Evolutionary conservation across 345 rosid genomes (phyloP).

Genomic region (Linum lewisii): DNA sequence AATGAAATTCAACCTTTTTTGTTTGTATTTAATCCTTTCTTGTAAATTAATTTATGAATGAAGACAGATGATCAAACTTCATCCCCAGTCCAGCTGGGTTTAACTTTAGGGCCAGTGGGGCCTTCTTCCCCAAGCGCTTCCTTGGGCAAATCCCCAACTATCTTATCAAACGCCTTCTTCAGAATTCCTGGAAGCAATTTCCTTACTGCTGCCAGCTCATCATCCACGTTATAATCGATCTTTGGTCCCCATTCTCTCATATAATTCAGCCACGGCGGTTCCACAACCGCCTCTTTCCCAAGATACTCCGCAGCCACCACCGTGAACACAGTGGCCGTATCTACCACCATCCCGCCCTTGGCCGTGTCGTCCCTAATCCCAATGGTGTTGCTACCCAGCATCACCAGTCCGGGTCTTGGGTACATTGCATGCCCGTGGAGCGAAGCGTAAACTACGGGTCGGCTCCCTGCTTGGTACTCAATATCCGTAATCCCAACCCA

Average conservation of each 20-base stretch:
- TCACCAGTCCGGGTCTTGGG: constrained; percentile 57
- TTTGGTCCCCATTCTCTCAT: constrained; percentile 73
- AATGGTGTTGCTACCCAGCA: constrained; percentile 48
- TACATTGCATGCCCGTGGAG: constrained; percentile 77
- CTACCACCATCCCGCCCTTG: constrained; percentile 40
- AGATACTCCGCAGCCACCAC: constrained; percentile 51
- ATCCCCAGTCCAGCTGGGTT: constrained; percentile 56
- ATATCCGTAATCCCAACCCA: constrained; percentile 63
- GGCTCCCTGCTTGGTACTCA: constrained; percentile 50
- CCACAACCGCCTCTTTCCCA: constrained; percentile 22
- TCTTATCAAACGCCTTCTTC: constrained; percentile 37
- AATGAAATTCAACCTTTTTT: too few species aligned
- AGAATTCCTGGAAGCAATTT: constrained; percentile 37
- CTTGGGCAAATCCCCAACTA: constrained; percentile 38
- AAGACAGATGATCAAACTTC: constrained; percentile 25
- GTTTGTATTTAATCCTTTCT: too few species aligned
- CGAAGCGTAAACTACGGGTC: constrained; percentile 50
- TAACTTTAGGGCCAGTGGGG: constrained; percentile 73
- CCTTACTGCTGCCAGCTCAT: constrained; percentile 31
- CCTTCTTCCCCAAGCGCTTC: constrained; percentile 73
- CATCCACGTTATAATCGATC: constrained; percentile 36
- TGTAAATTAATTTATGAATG: too few species aligned
- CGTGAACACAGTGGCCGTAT: constrained; percentile 30
- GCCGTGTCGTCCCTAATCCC: constrained; percentile 74
- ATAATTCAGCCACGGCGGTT: constrained; percentile 64